Conservation (phyloP, 1,139 yeast species). For the Taphrina wiesneri region DNA sequence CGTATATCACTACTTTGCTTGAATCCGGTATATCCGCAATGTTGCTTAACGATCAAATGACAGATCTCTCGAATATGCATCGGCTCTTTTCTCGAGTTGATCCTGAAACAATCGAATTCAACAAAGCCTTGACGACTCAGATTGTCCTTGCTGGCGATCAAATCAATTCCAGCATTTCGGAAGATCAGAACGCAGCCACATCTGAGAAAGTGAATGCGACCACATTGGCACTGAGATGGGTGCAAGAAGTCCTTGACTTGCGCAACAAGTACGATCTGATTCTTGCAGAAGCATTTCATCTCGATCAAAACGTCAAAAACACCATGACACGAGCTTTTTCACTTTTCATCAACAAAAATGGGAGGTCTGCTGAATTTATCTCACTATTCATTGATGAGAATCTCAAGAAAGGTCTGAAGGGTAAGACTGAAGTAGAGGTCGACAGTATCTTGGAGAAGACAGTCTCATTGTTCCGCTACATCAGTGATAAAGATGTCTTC, state of each 20-base stretch:
- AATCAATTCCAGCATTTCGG: slow-evolving; percentile 41
- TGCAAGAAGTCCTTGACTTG: slow-evolving; percentile 58
- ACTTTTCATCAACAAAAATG: slow-evolving; percentile 60
- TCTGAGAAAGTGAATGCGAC: slow-evolving; percentile 50
- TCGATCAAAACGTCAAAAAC: slow-evolving; percentile 55
- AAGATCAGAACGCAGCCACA: neutral
- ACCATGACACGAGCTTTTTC: slow-evolving; percentile 62
- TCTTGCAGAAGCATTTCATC: slow-evolving; percentile 53
- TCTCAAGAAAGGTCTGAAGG: slow-evolving; percentile 62
- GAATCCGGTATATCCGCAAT: slow-evolving; percentile 57
- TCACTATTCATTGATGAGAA: slow-evolving; percentile 74
- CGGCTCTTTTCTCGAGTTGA: slow-evolving; percentile 59
- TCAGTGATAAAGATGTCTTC: slow-evolving; percentile 83
- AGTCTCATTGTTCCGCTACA: slow-evolving; percentile 58
- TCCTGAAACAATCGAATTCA: slow-evolving; percentile 54
- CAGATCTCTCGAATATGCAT: slow-evolving; percentile 53
- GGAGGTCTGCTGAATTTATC: slow-evolving; percentile 68
- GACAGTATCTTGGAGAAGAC: slow-evolving; percentile 41
- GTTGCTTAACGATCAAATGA: slow-evolving; percentile 51
- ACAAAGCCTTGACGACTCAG: slow-evolving; percentile 53
- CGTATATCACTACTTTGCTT: slow-evolving; percentile 57
- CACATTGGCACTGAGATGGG: slow-evolving; percentile 68
- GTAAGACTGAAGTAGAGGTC: slow-evolving; percentile 42
- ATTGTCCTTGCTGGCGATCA: slow-evolving; percentile 53
- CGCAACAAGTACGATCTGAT: slow-evolving; percentile 58